A percentile compares a stretch with the other conserved stretches of the same genome.
Evolutionary conservation across 208 protist genomes (phyloP).

Genomic region (Crithidia acanthocephali): DNA sequence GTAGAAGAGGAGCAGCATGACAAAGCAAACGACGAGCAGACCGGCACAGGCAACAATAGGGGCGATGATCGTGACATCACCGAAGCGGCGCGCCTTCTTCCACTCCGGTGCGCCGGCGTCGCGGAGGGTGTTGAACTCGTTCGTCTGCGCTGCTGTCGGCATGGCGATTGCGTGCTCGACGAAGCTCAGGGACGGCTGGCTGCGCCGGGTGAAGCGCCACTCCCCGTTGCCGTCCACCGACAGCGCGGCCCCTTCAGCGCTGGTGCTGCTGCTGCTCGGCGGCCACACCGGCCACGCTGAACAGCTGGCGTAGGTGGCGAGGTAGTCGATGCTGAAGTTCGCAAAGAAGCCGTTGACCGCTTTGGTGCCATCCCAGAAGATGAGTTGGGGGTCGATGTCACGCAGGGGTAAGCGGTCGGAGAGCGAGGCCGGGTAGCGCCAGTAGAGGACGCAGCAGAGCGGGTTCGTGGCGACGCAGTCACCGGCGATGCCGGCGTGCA

Average conservation of each 20-base stretch:
- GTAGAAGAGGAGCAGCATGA: slow-evolving; percentile 29
- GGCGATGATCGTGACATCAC: slow-evolving; percentile 19
- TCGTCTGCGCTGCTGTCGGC: background rate
- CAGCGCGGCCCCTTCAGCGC: slow-evolving; percentile 9
- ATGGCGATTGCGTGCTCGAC: slow-evolving; percentile 18
- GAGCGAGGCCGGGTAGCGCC: slow-evolving; percentile 31
- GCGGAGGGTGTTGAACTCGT: slow-evolving; percentile 1
- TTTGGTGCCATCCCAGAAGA: slow-evolving; percentile 37
- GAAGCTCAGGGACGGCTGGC: slow-evolving; percentile 7
- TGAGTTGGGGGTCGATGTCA: slow-evolving; percentile 26
- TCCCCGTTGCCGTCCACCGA: slow-evolving; percentile 25
- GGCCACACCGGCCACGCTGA: slow-evolving; percentile 4
- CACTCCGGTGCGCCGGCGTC: background rate
- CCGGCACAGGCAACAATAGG: slow-evolving; percentile 22
- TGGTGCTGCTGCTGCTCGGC: background rate
- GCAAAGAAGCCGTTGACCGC: slow-evolving; percentile 37
- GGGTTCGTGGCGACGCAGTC: slow-evolving; percentile 30
- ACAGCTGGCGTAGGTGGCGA: slow-evolving; percentile 5
- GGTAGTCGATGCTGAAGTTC: slow-evolving; percentile 33
- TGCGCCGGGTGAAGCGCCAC: slow-evolving; percentile 27
- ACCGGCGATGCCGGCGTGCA: slow-evolving; percentile 29
- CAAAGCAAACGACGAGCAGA: slow-evolving; percentile 20
- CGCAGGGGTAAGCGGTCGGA: slow-evolving; percentile 5
- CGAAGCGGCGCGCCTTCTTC: slow-evolving; percentile 6
- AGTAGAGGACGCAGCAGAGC: slow-evolving; percentile 39